These are phyloP conservation scores for Hanseniaspora meyeri DNA, from an alignment of 805 yeast genomes.

Conservation along the genomic window DNA sequence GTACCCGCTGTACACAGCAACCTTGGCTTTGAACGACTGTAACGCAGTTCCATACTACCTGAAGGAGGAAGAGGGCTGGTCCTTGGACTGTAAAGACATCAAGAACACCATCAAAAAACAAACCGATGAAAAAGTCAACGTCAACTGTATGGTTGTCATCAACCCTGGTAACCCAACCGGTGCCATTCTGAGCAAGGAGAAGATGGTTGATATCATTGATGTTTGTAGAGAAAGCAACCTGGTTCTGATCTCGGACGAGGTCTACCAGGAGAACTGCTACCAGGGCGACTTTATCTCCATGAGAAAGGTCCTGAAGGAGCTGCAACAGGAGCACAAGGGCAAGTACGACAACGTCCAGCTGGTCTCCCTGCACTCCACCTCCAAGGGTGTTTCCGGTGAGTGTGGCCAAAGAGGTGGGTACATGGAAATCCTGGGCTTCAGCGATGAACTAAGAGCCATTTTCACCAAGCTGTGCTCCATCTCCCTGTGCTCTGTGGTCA, in stretches of 20 bases:
- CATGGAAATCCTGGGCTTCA: slow-evolving; percentile 83
- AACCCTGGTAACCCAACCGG: slow-evolving; percentile 99
- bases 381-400: slow-evolving; percentile 95
- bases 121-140: slow-evolving; percentile 39
- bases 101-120: slow-evolving; percentile 41
- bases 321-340: slow-evolving; percentile 39
- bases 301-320: slow-evolving; percentile 60
- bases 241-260: slow-evolving; percentile 92
- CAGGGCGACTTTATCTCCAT: slow-evolving; percentile 71
- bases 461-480: slow-evolving; percentile 80
- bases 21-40: slow-evolving; percentile 71
- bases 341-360: slow-evolving; percentile 65
- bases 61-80: slow-evolving; percentile 74
- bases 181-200: slow-evolving; percentile 51
- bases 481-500: slow-evolving; percentile 83
- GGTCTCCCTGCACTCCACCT: slow-evolving; percentile 92
- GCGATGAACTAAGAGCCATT: slow-evolving; percentile 52
- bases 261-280: slow-evolving; percentile 87
- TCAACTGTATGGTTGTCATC: slow-evolving; percentile 78
- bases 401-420: slow-evolving; percentile 99
- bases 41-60: slow-evolving; percentile 77
- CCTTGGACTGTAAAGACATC: slow-evolving; percentile 59
- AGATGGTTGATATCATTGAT: slow-evolving; percentile 57
- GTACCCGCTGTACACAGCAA: slow-evolving; percentile 94
- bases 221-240: slow-evolving; percentile 78